phyloP scores from a whole-genome alignment of 129 eudicot species.

The Lactuca saligna region DNA sequence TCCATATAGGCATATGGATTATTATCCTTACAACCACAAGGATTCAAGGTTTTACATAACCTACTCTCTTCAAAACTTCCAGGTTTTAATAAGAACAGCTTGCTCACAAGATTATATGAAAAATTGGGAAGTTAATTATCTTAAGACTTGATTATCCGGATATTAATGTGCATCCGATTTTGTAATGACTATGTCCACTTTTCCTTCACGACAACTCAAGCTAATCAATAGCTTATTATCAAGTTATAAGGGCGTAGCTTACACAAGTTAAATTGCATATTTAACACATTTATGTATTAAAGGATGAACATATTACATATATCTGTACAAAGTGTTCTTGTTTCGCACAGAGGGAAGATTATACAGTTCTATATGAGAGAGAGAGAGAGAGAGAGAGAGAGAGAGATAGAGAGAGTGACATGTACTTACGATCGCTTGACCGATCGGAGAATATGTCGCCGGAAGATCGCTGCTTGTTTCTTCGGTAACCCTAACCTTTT shows the following conservation, averaged over 20 bases:
- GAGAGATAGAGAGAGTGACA: slow-evolving; percentile 1
- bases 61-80: no score
- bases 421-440: slow-evolving; percentile 1
- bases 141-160: no score
- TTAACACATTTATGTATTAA: background rate
- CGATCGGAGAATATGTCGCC: slow-evolving; percentile 15
- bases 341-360: background rate
- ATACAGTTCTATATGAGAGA: background rate
- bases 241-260: background rate
- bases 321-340: background rate
- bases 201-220: no score
- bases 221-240: background rate
- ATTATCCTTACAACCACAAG: no score
- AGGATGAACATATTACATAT: background rate
- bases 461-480: slow-evolving; percentile 7
- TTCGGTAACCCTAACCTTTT: background rate
- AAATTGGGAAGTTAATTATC: no score
- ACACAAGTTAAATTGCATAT: background rate
- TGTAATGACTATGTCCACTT: no score
- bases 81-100: no score
- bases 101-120: no score
- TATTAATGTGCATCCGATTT: no score
- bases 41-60: no score
- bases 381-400: slow-evolving; percentile 1
- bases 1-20: background rate